Percentiles rank a stretch among this genome's conserved stretches.
Evolutionary conservation across 257 asterid species (phyloP).

Genomic region (Datura wrightii): DNA sequence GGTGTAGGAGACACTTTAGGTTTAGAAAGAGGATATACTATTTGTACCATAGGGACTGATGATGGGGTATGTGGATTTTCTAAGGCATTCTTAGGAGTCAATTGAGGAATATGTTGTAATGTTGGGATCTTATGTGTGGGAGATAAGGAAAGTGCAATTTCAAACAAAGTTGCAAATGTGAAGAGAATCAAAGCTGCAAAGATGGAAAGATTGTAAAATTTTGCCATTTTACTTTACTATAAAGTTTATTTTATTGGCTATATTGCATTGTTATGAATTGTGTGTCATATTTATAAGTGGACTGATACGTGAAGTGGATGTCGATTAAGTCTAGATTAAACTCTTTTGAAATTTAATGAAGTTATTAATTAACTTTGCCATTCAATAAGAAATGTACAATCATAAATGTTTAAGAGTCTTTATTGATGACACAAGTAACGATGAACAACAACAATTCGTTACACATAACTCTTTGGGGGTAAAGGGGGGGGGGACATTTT

Average conservation of each 20-base stretch:
- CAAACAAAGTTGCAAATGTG: conserved; percentile 12
- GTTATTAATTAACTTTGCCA: not conserved
- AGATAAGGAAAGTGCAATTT: not conserved
- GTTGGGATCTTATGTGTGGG: not conserved
- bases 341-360: not conserved
- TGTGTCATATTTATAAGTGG: conserved; percentile 15
- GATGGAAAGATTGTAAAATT: not conserved
- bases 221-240: not conserved
- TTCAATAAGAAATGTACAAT: not conserved
- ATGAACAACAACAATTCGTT: not conserved
- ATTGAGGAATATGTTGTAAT: not conserved
- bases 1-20: not conserved
- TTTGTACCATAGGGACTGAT: not conserved
- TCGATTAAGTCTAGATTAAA: conserved; percentile 11
- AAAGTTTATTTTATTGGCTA: not conserved
- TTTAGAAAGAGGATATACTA: conserved; percentile 15
- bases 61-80: not conserved
- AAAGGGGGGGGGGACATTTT: too few relatives aligned
- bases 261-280: not conserved
- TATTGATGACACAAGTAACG: not conserved
- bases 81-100: not conserved
- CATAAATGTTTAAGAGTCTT: not conserved
- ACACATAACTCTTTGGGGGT: not conserved
- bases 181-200: conserved; percentile 20
- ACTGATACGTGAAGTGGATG: not conserved